Conservation (phyloP, 345 rosid genomes). For the Lepidium didymum region DNA sequence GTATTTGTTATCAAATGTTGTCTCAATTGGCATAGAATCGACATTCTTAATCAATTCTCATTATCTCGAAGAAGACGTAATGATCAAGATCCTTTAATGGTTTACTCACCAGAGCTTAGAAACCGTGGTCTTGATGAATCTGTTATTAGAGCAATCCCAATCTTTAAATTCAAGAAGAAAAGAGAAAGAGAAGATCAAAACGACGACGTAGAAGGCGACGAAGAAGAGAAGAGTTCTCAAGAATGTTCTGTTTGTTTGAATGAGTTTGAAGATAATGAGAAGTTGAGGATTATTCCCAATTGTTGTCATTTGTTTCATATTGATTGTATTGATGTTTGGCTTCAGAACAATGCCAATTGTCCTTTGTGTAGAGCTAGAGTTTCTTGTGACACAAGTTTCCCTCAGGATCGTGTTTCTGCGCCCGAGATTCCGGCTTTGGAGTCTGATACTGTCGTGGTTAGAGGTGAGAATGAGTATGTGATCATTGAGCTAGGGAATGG, state of each 20-base stretch:
- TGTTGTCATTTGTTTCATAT: conserved; percentile 85
- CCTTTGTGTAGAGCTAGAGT: conserved; percentile 80
- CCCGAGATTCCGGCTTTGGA: conserved; percentile 35
- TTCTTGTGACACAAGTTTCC: conserved; percentile 37
- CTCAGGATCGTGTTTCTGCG: conserved; percentile 28
- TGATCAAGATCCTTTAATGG: conserved; percentile 43
- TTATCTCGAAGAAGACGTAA: conserved; percentile 39
- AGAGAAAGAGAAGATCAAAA: not conserved
- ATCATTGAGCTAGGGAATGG: conserved; percentile 58
- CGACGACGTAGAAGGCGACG: conserved; percentile 23
- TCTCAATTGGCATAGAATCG: conserved; percentile 73
- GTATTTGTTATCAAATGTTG: conserved; percentile 85
- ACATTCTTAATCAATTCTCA: conserved; percentile 51
- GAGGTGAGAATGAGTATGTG: conserved; percentile 58
- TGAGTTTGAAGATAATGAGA: conserved; percentile 84
- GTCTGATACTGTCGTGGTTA: conserved; percentile 21
- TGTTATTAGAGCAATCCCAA: conserved; percentile 73
- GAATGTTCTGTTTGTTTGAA: conserved; percentile 81
- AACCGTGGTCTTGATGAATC: conserved; percentile 73
- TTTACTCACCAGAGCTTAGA: conserved; percentile 38
- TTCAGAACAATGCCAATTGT: conserved; percentile 80
- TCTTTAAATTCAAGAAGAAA: conserved; percentile 55
- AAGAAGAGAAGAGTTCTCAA: conserved; percentile 25
- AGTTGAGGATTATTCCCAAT: conserved; percentile 56
- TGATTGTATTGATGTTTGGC: conserved; percentile 93